Percentiles rank a stretch among this genome's conserved stretches.
Evolutionary conservation across 106 monocot species (phyloP).

Genomic region (Phalaenopsis aphrodite): DNA sequence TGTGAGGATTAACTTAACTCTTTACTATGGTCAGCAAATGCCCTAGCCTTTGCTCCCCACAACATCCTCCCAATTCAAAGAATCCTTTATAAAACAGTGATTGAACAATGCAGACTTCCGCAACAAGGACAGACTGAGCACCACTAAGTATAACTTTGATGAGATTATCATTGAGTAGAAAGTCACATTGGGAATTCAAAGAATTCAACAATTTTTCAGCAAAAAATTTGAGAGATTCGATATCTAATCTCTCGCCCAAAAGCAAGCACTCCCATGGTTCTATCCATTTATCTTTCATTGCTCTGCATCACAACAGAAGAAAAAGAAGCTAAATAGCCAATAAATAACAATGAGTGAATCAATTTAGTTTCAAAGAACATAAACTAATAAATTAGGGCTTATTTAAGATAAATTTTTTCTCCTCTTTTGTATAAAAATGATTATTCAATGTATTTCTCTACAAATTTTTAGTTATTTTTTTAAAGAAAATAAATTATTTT

Average conservation of each 20-base stretch:
- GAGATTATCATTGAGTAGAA: slow-evolving; percentile 30
- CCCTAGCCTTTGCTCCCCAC: slow-evolving; percentile 49
- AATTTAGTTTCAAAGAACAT: background rate
- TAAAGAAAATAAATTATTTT: too few relatives aligned
- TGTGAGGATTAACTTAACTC: slow-evolving; percentile 15
- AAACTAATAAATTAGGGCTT: background rate
- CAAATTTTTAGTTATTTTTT: too few relatives aligned
- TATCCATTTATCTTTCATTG: slow-evolving; percentile 75
- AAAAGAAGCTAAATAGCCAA: background rate
- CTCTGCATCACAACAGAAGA: slow-evolving; percentile 29
- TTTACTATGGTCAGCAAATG: slow-evolving; percentile 26
- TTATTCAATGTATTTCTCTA: too few relatives aligned
- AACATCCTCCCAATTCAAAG: slow-evolving; percentile 61
- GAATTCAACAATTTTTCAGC: slow-evolving; percentile 23
- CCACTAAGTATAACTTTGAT: slow-evolving; percentile 52
- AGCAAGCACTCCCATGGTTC: slow-evolving; percentile 90
- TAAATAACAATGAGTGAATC: background rate
- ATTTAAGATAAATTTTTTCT: too few relatives aligned
- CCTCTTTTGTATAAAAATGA: too few relatives aligned
- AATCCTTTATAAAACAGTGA: slow-evolving; percentile 49
- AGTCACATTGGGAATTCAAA: slow-evolving; percentile 33
- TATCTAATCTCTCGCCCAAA: slow-evolving; percentile 32
- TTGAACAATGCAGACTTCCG: slow-evolving; percentile 61
- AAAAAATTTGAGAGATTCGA: slow-evolving; percentile 20
- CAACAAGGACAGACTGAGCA: slow-evolving; percentile 28